Percentiles rank a stretch among this genome's conserved stretches.
phyloP scores from a whole-genome alignment of 2,329 filamentous ascomycete species.

The Passalora sequoiae region DNA sequence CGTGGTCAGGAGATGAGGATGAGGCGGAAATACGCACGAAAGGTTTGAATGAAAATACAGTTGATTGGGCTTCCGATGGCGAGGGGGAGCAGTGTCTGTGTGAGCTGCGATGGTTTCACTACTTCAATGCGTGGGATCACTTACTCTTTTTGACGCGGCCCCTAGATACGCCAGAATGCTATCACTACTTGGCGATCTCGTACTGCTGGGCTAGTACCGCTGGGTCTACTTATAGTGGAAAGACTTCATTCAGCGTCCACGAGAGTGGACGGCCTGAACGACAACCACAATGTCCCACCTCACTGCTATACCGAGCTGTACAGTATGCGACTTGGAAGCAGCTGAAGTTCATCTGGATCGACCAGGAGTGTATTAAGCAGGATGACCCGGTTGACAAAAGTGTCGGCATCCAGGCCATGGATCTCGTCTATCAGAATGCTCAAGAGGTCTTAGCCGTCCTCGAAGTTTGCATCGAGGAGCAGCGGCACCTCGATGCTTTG shows the following conservation, averaged over 20 bases:
- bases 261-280: neutral
- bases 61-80: neutral
- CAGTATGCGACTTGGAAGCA: slow-evolving; percentile 7
- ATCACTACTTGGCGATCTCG: slow-evolving; percentile 3
- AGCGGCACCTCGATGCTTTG: slow-evolving; percentile 21
- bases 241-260: neutral
- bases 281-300: neutral
- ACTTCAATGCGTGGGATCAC: neutral
- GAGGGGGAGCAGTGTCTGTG: neutral
- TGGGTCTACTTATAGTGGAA: neutral
- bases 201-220: slow-evolving; percentile 3
- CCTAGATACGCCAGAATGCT: neutral
- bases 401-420: slow-evolving; percentile 15
- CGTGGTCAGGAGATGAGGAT: too few species aligned
- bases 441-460: slow-evolving; percentile 9
- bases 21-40: too few species aligned
- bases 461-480: slow-evolving; percentile 15
- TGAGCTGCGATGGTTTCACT: neutral
- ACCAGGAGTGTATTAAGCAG: slow-evolving; percentile 18
- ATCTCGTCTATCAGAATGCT: slow-evolving; percentile 15
- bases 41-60: too few species aligned
- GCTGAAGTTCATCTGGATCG: slow-evolving; percentile 13
- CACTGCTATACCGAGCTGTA: slow-evolving; percentile 10
- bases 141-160: neutral
- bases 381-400: slow-evolving; percentile 8